Evolutionary conservation across 768 basidiomycete species (phyloP), one percentile per base, ranked within the genome.

Genomic region (Phanerochaete carnosa): DNA sequence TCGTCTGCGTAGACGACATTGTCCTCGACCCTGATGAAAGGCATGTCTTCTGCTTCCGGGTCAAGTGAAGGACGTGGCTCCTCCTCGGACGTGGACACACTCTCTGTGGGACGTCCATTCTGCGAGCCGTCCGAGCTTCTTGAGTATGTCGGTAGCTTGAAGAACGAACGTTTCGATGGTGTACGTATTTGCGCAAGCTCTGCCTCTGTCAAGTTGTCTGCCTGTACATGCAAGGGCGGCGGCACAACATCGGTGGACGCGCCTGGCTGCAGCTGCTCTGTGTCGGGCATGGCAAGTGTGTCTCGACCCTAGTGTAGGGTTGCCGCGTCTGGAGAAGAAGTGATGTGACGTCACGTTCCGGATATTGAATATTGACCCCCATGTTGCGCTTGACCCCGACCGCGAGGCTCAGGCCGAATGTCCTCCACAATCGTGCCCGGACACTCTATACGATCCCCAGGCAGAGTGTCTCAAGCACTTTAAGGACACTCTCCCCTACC

Each of bases 181-280:
- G 84, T 65, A 63, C 79, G 82, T 58, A 75, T 78, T 26, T 80
- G 79, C 32, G 84, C 85, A 15, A 76, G 66, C 19, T 82, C 76
- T 12, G 75, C 77, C 7, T 74, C 77, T 39, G 73, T 67, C 29
- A 78, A 72, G 63, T 80, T 77, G 55, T 80, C 81, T 23, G 68
- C 68, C 46, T 72, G 69, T 56, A 80, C 74, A 43, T 70, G 65
- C 15, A 69, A 70, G 19, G 79, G 80, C 1, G 80, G 77, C 45
- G 76, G 78, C 29, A 75, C 70, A 25, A 16, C 26, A 22, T 54
- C 22, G 26, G 32, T 28, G 37, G 62, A 29, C 45, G 63, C 52
- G 39, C 62, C 63, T 56, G 66, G 39, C 39, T 43, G 39, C 11
- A 7, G 6, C 8, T 43, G 39, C 11, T 43, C 65, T 50, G 62